These are phyloP conservation scores for Ganoderma sinense DNA, from an alignment of 1,284 basidiomycete species.

Conservation along the genomic window DNA sequence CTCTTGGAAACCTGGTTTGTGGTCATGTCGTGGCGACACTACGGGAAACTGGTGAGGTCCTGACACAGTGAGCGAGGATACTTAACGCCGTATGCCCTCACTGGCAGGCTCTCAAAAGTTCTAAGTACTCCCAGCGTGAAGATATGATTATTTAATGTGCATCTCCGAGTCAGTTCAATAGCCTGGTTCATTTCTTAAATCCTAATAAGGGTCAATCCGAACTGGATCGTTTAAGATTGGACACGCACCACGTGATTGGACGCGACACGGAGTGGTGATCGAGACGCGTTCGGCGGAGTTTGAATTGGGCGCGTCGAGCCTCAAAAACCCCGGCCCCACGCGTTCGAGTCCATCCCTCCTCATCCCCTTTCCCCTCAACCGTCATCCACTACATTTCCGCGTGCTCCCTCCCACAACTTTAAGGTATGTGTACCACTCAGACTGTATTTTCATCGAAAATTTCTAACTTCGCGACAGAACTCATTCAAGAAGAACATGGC, in stretches of 20 bases:
- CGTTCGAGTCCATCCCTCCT: background rate
- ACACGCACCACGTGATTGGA: background rate
- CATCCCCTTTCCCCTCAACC: background rate
- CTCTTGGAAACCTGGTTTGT: background rate
- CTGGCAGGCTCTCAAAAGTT: no score
- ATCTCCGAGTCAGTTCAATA: background rate
- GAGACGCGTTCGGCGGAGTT: background rate
- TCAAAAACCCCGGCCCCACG: background rate
- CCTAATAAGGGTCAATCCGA: background rate
- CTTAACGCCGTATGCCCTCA: no score
- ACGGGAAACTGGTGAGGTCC: no score
- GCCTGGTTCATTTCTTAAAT: background rate
- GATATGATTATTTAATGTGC: background rate
- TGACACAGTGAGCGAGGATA: no score
- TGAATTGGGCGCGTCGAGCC: background rate
- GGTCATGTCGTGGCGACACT: background rate
- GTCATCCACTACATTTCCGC: background rate
- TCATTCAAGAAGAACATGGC: no score
- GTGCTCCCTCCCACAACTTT: background rate
- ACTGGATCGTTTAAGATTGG: background rate
- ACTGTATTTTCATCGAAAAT: background rate
- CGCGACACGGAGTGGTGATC: no score
- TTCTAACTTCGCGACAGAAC: background rate
- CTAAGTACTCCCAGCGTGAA: no score
- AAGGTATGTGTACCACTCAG: background rate